Conservation (phyloP, 257 asterid species). For the Agastache rugosa region DNA sequence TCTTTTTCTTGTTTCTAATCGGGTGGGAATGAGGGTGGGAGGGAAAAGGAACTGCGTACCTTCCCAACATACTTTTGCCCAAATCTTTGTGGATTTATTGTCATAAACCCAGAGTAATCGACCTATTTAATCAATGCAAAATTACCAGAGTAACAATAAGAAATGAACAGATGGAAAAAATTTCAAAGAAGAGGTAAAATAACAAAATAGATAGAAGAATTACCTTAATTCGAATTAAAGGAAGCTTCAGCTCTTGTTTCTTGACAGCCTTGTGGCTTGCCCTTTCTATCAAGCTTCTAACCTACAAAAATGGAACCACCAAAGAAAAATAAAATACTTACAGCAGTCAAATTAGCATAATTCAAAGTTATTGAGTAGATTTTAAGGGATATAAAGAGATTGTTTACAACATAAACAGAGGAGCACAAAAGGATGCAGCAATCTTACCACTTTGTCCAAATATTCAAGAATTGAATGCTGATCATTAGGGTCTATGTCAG, state of each 20-base stretch:
- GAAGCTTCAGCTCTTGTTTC: slow-evolving; percentile 79
- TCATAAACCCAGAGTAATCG: slow-evolving; percentile 97
- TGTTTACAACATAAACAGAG: slow-evolving; percentile 16
- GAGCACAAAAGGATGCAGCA: slow-evolving; percentile 31
- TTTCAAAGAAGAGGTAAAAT: slow-evolving; percentile 12
- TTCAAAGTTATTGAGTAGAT: slow-evolving; percentile 5
- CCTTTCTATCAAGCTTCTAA: slow-evolving; percentile 73
- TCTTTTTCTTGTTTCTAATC: background rate
- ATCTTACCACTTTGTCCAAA: slow-evolving; percentile 87
- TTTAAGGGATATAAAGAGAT: slow-evolving; percentile 7
- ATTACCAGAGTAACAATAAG: slow-evolving; percentile 30
- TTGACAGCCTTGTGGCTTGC: slow-evolving; percentile 59
- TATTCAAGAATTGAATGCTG: slow-evolving; percentile 92
- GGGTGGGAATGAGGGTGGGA: slow-evolving; percentile 5
- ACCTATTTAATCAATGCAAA: slow-evolving; percentile 61
- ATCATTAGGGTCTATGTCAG: slow-evolving; percentile 87
- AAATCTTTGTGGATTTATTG: slow-evolving; percentile 95
- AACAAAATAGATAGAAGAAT: slow-evolving; percentile 32
- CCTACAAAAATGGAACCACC: slow-evolving; percentile 54
- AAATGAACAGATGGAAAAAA: slow-evolving; percentile 25
- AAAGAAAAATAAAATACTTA: slow-evolving; percentile 28
- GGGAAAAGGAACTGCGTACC: slow-evolving; percentile 50
- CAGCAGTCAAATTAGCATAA: slow-evolving; percentile 11
- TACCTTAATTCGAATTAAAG: slow-evolving; percentile 90
- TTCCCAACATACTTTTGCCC: slow-evolving; percentile 98